Conservation (phyloP, 176 grass and related monocot species). For the Avena sativa region DNA sequence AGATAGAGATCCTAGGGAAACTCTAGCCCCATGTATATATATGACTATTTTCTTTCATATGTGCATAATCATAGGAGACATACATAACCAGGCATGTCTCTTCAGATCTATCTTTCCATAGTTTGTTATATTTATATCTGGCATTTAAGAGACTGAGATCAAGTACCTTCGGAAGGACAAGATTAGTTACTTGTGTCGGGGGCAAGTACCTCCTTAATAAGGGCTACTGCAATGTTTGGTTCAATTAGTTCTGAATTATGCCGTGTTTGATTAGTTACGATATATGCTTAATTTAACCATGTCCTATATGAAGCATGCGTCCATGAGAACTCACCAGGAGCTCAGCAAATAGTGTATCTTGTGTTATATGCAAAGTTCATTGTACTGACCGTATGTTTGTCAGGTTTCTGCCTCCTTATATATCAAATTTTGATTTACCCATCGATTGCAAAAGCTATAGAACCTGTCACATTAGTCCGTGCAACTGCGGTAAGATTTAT, state of each 20-base stretch:
- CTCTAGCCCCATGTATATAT: neutral
- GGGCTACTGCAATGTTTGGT: neutral
- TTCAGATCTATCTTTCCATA: neutral
- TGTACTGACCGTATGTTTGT: conserved; percentile 38
- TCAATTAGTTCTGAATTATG: neutral
- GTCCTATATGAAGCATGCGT: neutral
- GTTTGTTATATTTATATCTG: neutral
- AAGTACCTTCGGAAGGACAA: too few species aligned
- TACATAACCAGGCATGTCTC: neutral
- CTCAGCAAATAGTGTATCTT: conserved; percentile 13
- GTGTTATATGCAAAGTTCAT: conserved; percentile 18
- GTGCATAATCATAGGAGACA: neutral
- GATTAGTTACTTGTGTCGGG: too few species aligned
- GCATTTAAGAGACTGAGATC: neutral
- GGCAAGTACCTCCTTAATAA: neutral
- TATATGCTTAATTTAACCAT: conserved; percentile 6
- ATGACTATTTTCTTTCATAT: neutral
- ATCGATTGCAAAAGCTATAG: conserved; percentile 58
- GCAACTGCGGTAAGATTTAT: conserved; percentile 59
- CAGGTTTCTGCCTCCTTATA: conserved; percentile 68
- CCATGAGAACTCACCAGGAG: conserved; percentile 5
- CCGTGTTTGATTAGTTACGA: neutral
- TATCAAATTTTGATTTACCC: conserved; percentile 88
- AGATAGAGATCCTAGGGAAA: neutral
- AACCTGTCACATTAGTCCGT: conserved; percentile 64